Evolutionary conservation across 139 green algal genomes (phyloP), one percentile per base, ranked within the genome.

Genomic region (Coelastrella sp.): DNA sequence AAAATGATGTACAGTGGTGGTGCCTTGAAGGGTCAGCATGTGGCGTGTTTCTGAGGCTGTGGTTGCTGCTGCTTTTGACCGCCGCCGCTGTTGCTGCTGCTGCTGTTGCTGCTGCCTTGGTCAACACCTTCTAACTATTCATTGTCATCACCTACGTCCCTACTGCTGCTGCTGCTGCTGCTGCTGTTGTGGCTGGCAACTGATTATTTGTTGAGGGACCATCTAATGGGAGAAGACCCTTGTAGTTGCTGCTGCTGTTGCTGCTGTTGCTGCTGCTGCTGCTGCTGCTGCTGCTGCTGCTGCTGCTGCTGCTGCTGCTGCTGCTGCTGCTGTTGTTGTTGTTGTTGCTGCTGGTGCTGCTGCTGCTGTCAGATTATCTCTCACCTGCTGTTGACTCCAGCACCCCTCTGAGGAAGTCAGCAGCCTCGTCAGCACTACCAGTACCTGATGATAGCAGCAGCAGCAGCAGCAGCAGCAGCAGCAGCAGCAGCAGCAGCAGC

Each of bases 401-500:
- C n/a, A 89, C 93, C 73, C 87, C 85, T 20, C 76, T 78, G 14
- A 96, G 85, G 76, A 84, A 92, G 49, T 80, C 79, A 22, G 93
- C 94, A 8, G 94, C 89, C 61, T 93, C 78, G 6, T 85, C 83
- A 1, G 93, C 93, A 68, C 78, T 92, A 78, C 94, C 94, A 24
- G 68, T 68, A 10, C 84, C 84, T 57, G 79, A 20, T 22, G 35
- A 60, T n/a, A 76, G 19, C 68, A 76, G 68, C 68, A 76, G 68
- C 68, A 75, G 68, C 68, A 8, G 68, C 68, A 68, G 61, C 61
- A 11, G 9, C 61, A 11, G 61, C 9, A 11, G 61, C 11, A 11
- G 61, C 61, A 75, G 68, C 68, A 75, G 68, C 68, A 75, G 68
- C 68, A 75, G 68, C 68, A 75, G 74, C 68, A 75, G 68, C 14